Evolutionary conservation across 768 basidiomycete species (phyloP), one percentile per base, ranked within the genome.

Genomic region (Leucocoprinus leucothites): DNA sequence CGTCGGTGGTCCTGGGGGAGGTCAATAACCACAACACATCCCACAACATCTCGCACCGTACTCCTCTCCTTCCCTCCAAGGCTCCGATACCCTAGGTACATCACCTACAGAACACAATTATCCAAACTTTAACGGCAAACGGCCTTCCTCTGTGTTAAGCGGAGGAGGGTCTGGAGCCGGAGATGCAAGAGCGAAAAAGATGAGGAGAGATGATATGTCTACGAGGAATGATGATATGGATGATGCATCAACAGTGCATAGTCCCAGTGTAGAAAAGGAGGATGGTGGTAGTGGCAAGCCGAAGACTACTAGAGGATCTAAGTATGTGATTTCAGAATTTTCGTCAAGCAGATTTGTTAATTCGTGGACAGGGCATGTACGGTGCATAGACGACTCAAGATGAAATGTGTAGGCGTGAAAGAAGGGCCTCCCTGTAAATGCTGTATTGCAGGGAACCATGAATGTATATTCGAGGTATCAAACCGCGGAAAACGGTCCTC

Each of bases 401-500:
- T 92, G 93, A 94, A 92, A 65, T 94, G 92, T 55, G 89, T 91
- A 7, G 90, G 89, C 31, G 92, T 89, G 2, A 93, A 94, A 68
- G 82, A 93, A 38, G 94, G 93, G 0, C 89, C 89, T 0, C 91
- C 94, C 0, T 97, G 94, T 74, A 95, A 94, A 64, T 86, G 94
- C 19, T 97, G 94, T 63, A 71, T 74, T 44, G 64, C 84, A 0
- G 87, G 89, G n/a, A 82, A 82, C 60, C 89, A 95, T 64, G 92
- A 96, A 62, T 99, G 97, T 65, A 82, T 97, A 42, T 98, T 99
- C 60, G 94, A 98, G 72, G 96, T 98, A 68, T 93, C 90, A 1
- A 95, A 98, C 67, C 82, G 97, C 46, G 97, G 97, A 40, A 96
- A 95, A 68, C 84, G 91, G 9, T 84, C 89, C 19, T 81, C 87